Evolutionary conservation across 306 rosid species (phyloP), one percentile per base, ranked within the genome.

Genomic region (Vachellia pachyceras): DNA sequence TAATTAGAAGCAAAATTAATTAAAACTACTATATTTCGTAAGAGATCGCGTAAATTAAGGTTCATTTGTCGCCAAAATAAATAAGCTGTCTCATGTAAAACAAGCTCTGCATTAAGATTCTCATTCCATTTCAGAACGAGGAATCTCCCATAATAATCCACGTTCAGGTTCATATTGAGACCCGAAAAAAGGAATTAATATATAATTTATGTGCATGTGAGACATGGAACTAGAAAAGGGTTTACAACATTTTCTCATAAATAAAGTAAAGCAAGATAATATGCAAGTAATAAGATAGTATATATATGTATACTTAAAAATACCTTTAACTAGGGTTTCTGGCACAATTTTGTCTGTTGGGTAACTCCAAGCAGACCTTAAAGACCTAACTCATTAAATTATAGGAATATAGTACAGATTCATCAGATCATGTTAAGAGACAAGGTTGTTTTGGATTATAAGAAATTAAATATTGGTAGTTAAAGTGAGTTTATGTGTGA

Each of bases 381-480:
- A 70, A 81, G 57, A 74, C 68, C 87, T 81, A 72, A 46, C 58
- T 36, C 72, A 52, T 64, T 64, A 83, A 79, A 69, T 29, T 77
- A 75, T 23, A 67, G 6, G 63, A 22, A 44, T 45, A 61, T 25
- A 25, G 64, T 11, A 18, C 70, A 41, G 78, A 47, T 84, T 69
- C 73, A 85, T 73, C 73, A 85, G 72, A 80, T 72, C 45, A 61
- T 80, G 79, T 87, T 86, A 75, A 84, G 91, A 84, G 91, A 84
- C 78, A 86, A 86, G 46, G 42, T 67, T 41, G 74, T 50, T 73
- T 69, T 68, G 77, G 39, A 49, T 64, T 82, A 17, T 69, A 81
- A 81, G 75, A 75, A 82, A 22, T 58, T 58, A 58, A 79, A 79
- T 68, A 64, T 64, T 79, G 66, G 81, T 61, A 39, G 55, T 77